phyloP scores from a whole-genome alignment of 768 basidiomycete genomes.

The Gyrodon lividus region DNA sequence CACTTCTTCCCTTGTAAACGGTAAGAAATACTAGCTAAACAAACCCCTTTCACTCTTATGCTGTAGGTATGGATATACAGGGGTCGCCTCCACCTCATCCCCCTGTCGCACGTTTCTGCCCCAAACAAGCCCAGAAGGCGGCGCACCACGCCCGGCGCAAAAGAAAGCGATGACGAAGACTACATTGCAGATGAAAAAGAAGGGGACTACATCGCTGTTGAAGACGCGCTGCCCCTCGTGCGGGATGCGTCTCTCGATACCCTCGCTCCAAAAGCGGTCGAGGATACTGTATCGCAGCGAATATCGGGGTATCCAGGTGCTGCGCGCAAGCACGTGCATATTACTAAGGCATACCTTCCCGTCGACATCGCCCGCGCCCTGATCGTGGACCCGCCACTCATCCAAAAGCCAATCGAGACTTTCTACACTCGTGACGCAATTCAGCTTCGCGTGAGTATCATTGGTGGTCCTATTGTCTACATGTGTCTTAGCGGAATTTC shows the following conservation, averaged over 20 bases:
- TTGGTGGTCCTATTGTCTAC: background rate
- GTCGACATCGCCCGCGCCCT: conserved; percentile 76
- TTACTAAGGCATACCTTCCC: conserved; percentile 78
- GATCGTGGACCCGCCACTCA: conserved; percentile 55
- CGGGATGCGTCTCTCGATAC: conserved; percentile 55
- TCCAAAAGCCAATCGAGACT: conserved; percentile 85
- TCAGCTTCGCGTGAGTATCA: conserved; percentile 72
- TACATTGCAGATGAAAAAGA: conserved; percentile 38
- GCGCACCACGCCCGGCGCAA: conserved; percentile 41
- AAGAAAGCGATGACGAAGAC: conserved; percentile 54
- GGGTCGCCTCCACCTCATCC: conserved; percentile 83
- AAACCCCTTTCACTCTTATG: conserved; percentile 29
- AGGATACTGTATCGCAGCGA: conserved; percentile 66
- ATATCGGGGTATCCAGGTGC: conserved; percentile 76
- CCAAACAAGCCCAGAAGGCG: conserved; percentile 54
- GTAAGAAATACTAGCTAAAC: conserved; percentile 35
- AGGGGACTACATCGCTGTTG: conserved; percentile 51
- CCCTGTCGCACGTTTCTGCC: conserved; percentile 71
- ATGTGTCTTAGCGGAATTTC: conserved; percentile 4
- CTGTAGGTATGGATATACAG: conserved; percentile 86
- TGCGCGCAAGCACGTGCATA: conserved; percentile 67
- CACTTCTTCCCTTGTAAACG: conserved; percentile 23
- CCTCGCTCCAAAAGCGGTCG: conserved; percentile 56
- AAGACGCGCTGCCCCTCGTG: conserved; percentile 65
- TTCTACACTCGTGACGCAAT: conserved; percentile 95